Evolutionary conservation across 768 basidiomycete genomes (phyloP).

Genomic region (Amanita pallidorosea): DNA sequence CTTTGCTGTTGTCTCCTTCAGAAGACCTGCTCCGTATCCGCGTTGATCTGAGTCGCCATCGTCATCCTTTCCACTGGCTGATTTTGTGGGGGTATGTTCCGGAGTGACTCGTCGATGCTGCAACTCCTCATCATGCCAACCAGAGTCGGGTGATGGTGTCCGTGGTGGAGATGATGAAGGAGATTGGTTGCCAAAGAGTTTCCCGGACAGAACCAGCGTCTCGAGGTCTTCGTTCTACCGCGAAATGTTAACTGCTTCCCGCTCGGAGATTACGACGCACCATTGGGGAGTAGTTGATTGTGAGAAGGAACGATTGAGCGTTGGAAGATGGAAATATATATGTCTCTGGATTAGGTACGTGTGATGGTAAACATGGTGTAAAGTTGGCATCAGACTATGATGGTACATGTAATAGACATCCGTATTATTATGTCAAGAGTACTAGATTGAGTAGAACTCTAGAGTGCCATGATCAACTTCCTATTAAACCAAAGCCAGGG

Average conservation of each 20-base stretch:
- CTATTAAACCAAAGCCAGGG: background rate
- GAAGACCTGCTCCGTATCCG: conserved; percentile 17
- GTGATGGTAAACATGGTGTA: background rate
- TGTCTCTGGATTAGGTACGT: background rate
- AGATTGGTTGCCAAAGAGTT: conserved; percentile 1
- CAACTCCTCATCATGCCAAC: conserved; percentile 6
- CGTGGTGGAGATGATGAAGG: background rate
- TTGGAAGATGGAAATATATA: background rate
- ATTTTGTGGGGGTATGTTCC: background rate
- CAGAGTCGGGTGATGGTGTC: conserved; percentile 3
- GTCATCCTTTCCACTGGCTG: background rate
- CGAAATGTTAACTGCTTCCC: background rate
- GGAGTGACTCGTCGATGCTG: background rate
- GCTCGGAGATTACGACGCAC: background rate
- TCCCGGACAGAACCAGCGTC: conserved; percentile 13
- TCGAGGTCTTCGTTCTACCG: conserved; percentile 17
- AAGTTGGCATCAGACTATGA: too few relatives aligned
- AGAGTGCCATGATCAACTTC: background rate
- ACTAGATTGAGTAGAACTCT: background rate
- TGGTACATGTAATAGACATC: too few relatives aligned
- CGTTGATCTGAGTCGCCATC: conserved; percentile 12
- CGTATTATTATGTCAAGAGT: too few relatives aligned
- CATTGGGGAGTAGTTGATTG: background rate
- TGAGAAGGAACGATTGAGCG: background rate
- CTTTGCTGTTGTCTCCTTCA: conserved; percentile 16